Evolutionary conservation across 805 yeast genomes (phyloP), one percentile per base, ranked within the genome.

Genomic region (Candida jianshihensis): DNA sequence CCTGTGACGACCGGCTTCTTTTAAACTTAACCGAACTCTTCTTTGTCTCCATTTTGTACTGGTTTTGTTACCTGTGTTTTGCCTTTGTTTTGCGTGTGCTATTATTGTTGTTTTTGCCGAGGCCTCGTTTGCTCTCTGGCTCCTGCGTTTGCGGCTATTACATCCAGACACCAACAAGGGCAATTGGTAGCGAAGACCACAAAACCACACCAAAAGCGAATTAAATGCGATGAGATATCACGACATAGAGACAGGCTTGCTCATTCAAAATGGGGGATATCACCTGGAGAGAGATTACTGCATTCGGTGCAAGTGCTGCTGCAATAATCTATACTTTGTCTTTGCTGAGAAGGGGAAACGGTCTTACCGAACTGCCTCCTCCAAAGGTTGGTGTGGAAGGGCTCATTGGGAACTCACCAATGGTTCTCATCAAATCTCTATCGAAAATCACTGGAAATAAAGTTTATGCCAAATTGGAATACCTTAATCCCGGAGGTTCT

Each of bases 401-500:
- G 12, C 70, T 88, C 15, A 87, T 90, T 16, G 98, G 98, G 0
- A 78, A 88, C 56, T 90, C 98, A 1, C 96, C 96, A 1, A 52
- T 90, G 57, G 78, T 90, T 14, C 72, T 73, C 43, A 71, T 90
- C 31, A 71, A 73, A 44, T 81, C 94, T 1, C 66, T 90, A 11
- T 78, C 92, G 1, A 58, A 66, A 12, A 59, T 70, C 11, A 86
- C 96, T 0, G 94, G 94, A 0, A 81, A 90, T 52, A 79, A 82
- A 29, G 75, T 90, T 4, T 85, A 77, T 55, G 97, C 95, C 26
- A 90, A 90, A 52, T 56, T 89, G 42, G 98, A 90, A 57, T 63
- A 86, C 37, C 59, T 70, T 43, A 92, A 90, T 51, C 97, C 97
- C 0, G 98, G 90, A 1, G 97, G 97, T 0, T 82, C 95, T 34